A percentile compares a stretch with the other conserved stretches of the same genome.
Evolutionary conservation across 2,329 filamentous ascomycete genomes (phyloP).

Genomic region (Clarireedia hainanense): DNA sequence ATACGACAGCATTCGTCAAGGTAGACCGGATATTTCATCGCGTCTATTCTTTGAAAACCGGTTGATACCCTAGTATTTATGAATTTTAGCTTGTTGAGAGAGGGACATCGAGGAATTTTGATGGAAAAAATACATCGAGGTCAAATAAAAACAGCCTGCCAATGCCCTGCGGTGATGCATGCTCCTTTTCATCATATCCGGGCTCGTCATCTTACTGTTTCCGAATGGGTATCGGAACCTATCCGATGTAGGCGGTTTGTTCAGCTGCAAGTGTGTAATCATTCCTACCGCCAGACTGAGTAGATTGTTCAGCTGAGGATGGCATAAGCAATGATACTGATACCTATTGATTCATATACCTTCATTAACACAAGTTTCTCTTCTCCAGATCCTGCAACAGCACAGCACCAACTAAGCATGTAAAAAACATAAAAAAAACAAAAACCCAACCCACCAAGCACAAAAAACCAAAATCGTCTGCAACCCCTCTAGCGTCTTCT

Average conservation of each 20-base stretch:
- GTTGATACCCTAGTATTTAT: not conserved
- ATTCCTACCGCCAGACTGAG: not conserved
- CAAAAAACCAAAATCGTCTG: slow-evolving; percentile 7
- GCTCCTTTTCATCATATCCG: not conserved
- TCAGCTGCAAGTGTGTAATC: not conserved
- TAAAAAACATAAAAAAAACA: not conserved
- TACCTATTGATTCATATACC: not conserved
- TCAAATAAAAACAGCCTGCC: slow-evolving; percentile 4
- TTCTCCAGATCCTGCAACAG: not conserved
- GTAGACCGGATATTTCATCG: slow-evolving; percentile 2
- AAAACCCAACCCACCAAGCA: not conserved
- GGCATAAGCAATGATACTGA: slow-evolving; percentile 7
- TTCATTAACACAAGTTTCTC: not conserved
- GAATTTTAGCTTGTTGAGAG: not conserved
- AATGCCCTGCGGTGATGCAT: slow-evolving; percentile 3
- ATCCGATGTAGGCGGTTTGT: not conserved
- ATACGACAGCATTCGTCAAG: not conserved
- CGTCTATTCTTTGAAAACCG: slow-evolving; percentile 1
- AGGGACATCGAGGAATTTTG: not conserved
- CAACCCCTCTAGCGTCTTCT: slow-evolving; percentile 6
- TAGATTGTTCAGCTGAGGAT: slow-evolving; percentile 6
- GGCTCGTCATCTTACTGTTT: not conserved
- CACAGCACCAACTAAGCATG: not conserved
- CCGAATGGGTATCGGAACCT: slow-evolving; percentile 2
- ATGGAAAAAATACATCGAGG: not conserved